A percentile compares a stretch with the other conserved stretches of the same genome.
phyloP scores from a whole-genome alignment of 139 green algal species.

The Micractinium sp. region DNA sequence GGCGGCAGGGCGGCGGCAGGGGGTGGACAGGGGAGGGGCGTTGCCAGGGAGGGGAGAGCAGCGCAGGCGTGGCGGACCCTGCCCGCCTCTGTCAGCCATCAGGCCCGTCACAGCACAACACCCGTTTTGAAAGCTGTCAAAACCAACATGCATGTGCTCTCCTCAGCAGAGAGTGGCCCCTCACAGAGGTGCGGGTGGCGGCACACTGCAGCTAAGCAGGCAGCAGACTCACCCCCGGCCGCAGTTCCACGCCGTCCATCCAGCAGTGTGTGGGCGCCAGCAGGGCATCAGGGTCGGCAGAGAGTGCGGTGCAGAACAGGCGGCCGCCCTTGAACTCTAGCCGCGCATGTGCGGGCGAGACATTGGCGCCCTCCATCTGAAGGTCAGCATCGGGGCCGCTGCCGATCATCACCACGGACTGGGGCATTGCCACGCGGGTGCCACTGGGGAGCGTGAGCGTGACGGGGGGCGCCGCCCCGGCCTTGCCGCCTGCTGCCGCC shows the following conservation, averaged over 20 bases:
- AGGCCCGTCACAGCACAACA: background rate
- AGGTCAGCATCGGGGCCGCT: conserved; percentile 1
- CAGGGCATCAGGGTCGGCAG: conserved; percentile 37
- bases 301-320: conserved; percentile 42
- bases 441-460: conserved; percentile 1
- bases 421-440: background rate
- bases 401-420: background rate
- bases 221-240: conserved; percentile 21
- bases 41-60: too few relatives aligned
- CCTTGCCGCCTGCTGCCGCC: background rate
- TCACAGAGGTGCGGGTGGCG: background rate
- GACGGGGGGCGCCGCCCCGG: background rate
- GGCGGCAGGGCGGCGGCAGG: too few relatives aligned
- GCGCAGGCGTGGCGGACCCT: too few relatives aligned
- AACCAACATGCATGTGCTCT: background rate
- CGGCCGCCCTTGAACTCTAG: conserved; percentile 41
- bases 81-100: background rate
- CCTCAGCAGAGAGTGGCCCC: background rate
- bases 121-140: background rate
- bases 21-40: too few relatives aligned
- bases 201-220: background rate
- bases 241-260: conserved; percentile 44
- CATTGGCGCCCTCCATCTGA: background rate
- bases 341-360: conserved; percentile 32
- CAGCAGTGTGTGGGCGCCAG: conserved; percentile 39